phyloP scores from a whole-genome alignment of 2,329 filamentous ascomycete genomes.

The Alternaria metachromatica region DNA sequence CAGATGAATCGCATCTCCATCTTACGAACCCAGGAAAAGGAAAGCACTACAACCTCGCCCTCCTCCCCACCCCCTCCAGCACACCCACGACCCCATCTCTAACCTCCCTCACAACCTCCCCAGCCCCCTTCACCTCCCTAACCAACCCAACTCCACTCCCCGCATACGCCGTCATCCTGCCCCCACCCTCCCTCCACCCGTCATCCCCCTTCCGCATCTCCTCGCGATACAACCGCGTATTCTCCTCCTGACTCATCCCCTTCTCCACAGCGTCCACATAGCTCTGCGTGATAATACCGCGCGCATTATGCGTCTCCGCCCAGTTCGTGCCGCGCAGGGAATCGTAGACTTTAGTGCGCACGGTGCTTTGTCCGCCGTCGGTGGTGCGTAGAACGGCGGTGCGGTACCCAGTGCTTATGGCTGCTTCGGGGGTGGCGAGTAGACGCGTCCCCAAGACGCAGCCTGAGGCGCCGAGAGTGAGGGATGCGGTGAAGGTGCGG shows the following conservation, averaged over 20 bases:
- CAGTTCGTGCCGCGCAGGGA: conserved; percentile 64
- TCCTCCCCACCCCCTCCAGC: neutral
- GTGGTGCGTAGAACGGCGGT: conserved; percentile 54
- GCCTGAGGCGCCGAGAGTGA: conserved; percentile 61
- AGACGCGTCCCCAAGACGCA: conserved; percentile 70
- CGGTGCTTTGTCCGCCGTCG: conserved; percentile 61
- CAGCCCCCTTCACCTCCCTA: conserved; percentile 57
- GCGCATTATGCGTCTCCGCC: conserved; percentile 64
- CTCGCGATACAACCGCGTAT: conserved; percentile 54
- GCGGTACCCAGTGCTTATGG: conserved; percentile 56
- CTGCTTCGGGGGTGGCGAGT: conserved; percentile 60
- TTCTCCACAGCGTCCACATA: conserved; percentile 48
- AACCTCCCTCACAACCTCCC: conserved; percentile 60
- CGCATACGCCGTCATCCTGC: conserved; percentile 67
- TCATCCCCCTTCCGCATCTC: conserved; percentile 59
- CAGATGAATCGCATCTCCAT: neutral
- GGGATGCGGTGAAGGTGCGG: conserved; percentile 61
- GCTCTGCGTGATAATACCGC: conserved; percentile 65
- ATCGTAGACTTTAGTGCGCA: conserved; percentile 60
- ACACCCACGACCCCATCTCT: conserved; percentile 44
- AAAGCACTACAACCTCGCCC: neutral
- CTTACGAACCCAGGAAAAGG: neutral
- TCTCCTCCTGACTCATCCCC: conserved; percentile 54
- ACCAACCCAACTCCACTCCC: conserved; percentile 68
- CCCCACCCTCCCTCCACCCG: conserved; percentile 57